These are phyloP conservation scores for Syzygium syzygioides DNA, from an alignment of 441 rosid genomes.

Conservation along the genomic window DNA sequence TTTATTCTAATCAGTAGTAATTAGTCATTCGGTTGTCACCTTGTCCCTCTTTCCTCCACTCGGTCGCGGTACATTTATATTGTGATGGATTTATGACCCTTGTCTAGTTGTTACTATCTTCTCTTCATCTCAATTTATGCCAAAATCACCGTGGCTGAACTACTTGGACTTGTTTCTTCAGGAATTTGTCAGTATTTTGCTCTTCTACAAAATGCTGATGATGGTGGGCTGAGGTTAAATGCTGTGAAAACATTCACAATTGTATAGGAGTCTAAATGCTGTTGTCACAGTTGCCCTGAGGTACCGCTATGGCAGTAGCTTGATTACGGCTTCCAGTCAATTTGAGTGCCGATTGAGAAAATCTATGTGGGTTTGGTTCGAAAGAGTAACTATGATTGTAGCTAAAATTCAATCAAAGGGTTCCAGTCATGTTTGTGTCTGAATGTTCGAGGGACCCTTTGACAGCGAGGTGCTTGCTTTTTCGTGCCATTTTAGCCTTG, in stretches of 20 bases:
- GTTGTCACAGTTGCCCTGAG: background rate
- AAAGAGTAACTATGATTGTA: background rate
- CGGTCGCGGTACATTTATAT: background rate
- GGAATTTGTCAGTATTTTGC: background rate
- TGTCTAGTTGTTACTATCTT: background rate
- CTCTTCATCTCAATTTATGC: background rate
- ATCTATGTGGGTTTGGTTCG: background rate
- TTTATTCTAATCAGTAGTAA: background rate
- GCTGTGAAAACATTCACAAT: background rate
- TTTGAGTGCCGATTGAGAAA: background rate
- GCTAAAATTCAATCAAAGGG: background rate
- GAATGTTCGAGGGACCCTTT: background rate
- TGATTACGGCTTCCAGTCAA: background rate
- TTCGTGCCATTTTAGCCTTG: background rate
- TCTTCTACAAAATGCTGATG: background rate
- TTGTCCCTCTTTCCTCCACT: background rate
- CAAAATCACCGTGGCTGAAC: background rate
- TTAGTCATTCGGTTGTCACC: background rate
- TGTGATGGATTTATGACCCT: background rate
- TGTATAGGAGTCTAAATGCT: background rate
- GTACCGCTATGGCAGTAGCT: background rate
- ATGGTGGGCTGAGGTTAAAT: background rate
- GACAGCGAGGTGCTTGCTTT: background rate
- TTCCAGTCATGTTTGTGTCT: background rate
- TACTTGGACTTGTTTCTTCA: background rate